Evolutionary conservation across 495 filamentous ascomycete species (phyloP).

Genomic region (Xanthoparmelia taractica): DNA sequence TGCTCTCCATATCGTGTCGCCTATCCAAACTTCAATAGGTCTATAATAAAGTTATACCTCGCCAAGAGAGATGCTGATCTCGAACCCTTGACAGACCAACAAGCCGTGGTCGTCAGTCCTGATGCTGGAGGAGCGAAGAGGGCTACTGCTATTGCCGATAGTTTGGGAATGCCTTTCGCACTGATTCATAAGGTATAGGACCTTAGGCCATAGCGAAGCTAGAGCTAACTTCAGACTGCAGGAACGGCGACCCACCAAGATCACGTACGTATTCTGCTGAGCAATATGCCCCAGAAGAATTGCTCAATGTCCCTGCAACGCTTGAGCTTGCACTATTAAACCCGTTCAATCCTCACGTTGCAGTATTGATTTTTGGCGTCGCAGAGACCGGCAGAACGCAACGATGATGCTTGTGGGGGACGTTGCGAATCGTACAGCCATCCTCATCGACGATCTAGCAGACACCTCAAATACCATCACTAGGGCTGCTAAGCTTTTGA

Average conservation of each 20-base stretch:
- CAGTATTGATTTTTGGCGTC: background rate
- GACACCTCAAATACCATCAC: slow-evolving; percentile 97
- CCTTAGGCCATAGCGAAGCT: slow-evolving; percentile 13
- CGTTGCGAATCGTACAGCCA: slow-evolving; percentile 70
- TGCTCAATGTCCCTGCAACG: background rate
- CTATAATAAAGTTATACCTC: background rate
- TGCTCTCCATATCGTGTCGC: background rate
- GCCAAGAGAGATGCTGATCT: background rate
- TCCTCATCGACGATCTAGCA: slow-evolving; percentile 88
- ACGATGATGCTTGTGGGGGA: slow-evolving; percentile 98
- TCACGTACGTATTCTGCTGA: slow-evolving; percentile 37
- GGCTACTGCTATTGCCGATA: slow-evolving; percentile 93
- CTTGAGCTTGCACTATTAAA: background rate
- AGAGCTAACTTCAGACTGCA: slow-evolving; percentile 35
- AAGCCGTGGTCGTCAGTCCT: slow-evolving; percentile 88
- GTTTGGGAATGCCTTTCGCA: slow-evolving; percentile 85
- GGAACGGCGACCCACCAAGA: slow-evolving; percentile 94
- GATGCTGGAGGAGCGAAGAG: slow-evolving; percentile 96
- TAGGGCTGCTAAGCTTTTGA: slow-evolving; percentile 89
- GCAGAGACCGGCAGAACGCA: slow-evolving; percentile 76
- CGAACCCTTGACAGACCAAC: slow-evolving; percentile 44
- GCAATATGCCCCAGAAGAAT: background rate
- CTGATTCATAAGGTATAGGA: slow-evolving; percentile 85
- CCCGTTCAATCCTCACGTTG: background rate
- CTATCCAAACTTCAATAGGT: too few species aligned